Evolutionary conservation across 1,139 yeast species (phyloP).

Genomic region (Suhomyces guaymorum): DNA sequence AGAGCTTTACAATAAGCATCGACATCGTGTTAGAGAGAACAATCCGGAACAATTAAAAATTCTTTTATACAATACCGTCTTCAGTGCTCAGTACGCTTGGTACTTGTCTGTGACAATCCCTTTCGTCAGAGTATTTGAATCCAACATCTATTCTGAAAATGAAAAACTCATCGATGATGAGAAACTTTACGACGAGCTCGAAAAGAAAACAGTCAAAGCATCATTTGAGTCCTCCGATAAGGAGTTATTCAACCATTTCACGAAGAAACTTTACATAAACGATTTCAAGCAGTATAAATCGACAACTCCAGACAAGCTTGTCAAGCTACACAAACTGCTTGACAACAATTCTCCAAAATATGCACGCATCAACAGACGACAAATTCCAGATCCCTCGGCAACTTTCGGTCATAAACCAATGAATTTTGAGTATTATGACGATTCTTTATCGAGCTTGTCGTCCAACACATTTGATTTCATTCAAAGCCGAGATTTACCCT

Average conservation of each 20-base stretch:
- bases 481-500: conserved; percentile 38
- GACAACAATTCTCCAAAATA: conserved; percentile 26
- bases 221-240: conserved; percentile 30
- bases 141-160: conserved; percentile 34
- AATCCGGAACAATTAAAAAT: conserved; percentile 27
- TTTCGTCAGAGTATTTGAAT: conserved; percentile 39
- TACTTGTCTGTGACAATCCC: conserved; percentile 39
- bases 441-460: conserved; percentile 31
- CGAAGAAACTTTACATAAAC: conserved; percentile 28
- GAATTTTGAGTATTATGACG: conserved; percentile 39
- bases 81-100: conserved; percentile 44
- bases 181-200: conserved; percentile 15
- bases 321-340: conserved; percentile 27
- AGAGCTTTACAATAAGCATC: conserved; percentile 26
- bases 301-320: conserved; percentile 32
- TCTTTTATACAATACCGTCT: conserved; percentile 35
- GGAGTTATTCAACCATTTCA: conserved; percentile 26
- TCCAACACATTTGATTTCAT: conserved; percentile 37
- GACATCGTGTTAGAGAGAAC: conserved; percentile 16
- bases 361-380: conserved; percentile 14
- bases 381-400: conserved; percentile 22
- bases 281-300: conserved; percentile 28
- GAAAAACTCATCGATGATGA: conserved; percentile 17
- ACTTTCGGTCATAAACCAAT: conserved; percentile 32
- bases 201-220: conserved; percentile 17